These are phyloP conservation scores for Lathyrus oleraceus DNA, from an alignment of 306 rosid species.

Conservation along the genomic window DNA sequence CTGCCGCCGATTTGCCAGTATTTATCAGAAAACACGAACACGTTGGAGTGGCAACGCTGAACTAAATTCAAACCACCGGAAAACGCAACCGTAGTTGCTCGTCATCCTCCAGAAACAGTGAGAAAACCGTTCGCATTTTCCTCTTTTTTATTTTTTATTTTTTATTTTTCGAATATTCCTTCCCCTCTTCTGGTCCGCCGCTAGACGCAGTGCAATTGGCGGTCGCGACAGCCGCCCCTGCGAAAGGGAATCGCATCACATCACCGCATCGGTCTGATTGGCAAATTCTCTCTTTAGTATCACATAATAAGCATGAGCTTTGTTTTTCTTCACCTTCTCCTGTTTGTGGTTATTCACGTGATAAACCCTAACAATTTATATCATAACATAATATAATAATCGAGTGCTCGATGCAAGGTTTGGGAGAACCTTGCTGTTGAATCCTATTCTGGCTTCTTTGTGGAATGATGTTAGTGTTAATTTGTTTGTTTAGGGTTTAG, in stretches of 20 bases:
- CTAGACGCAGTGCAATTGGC: neutral
- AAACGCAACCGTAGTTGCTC: neutral
- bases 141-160: neutral
- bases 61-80: neutral
- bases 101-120: neutral
- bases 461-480: neutral
- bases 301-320: neutral
- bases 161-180: neutral
- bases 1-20: neutral
- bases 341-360: neutral
- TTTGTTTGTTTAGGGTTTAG: neutral
- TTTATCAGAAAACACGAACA: neutral
- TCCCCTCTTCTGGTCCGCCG: neutral
- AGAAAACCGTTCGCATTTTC: neutral
- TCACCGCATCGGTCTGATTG: neutral
- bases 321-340: neutral
- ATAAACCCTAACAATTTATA: neutral
- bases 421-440: neutral
- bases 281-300: neutral
- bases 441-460: neutral
- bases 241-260: neutral
- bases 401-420: neutral
- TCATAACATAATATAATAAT: neutral
- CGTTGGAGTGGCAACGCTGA: neutral
- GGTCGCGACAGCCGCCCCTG: neutral